Evolutionary conservation across 805 yeast species (phyloP), one percentile per base, ranked within the genome.

Genomic region (Starmera caribaea): DNA sequence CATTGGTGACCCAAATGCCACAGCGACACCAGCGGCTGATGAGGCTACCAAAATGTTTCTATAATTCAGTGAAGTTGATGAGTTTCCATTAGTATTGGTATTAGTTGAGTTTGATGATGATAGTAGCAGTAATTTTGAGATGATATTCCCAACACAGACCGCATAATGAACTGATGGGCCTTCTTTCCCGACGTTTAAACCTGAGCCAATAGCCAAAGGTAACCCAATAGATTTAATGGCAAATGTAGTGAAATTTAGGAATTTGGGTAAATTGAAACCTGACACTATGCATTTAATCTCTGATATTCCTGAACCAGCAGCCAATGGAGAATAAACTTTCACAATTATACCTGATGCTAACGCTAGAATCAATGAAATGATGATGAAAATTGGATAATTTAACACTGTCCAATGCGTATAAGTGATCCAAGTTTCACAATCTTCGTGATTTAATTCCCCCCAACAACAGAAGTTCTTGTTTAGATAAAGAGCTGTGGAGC

Each of bases 111-210:
- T 10, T n/a, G 11, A 5, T 68, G 45, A 45, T 9, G 34, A 32
- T 5, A 16, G 24, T 10, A 32, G 24, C 11, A 53, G 53, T 6
- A 54, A 27, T 38, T 51, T 54, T 11, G 54, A 47, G 1, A 45
- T 62, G 53, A 37, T 45, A 56, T 62, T 39, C 0, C 97, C 98
- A n/a, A 83, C 90, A 58, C 97, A 89, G 0, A 89, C 95, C 0
- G 98, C 97, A 59, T 90, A 92, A 61, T 92, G 99, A 11, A 92
- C 98, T 50, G 90, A 79, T 2, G 99, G 99, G 0, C 99, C 99
- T 57, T 92, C 99, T 61, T 92, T 92, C 16, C 99, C 99, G 6
- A 92, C 83, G 48, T 90, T 82, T 31, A 92, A 61, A 0, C 98
- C 98, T 1, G 96, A 81, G 1, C 95, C 89, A 51, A 92, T 92